Percentiles rank a stretch among this genome's conserved stretches.
Conservation (phyloP, 495 filamentous ascomycete species). For the Cryomyces minteri region DNA sequence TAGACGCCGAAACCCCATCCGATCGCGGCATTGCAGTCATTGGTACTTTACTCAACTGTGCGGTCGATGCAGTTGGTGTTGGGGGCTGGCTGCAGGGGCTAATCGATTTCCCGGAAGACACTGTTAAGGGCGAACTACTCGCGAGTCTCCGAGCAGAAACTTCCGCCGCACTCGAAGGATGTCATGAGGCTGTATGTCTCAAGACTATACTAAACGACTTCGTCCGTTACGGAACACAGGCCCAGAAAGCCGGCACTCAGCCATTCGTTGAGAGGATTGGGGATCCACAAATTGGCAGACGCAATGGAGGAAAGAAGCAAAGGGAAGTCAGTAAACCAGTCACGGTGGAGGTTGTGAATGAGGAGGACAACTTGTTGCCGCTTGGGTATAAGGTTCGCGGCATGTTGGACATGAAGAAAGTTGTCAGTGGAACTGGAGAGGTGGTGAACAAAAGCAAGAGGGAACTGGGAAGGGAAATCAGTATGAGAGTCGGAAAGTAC, state of each 20-base stretch:
- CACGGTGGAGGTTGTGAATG: background rate
- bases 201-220: constrained; percentile 3
- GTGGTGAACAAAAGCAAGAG: background rate
- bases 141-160: constrained; percentile 3
- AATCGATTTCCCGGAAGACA: background rate
- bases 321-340: background rate
- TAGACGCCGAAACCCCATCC: constrained; percentile 31
- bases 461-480: constrained; percentile 2
- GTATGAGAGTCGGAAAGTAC: constrained; percentile 6
- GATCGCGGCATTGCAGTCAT: constrained; percentile 26
- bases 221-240: background rate
- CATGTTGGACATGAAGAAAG: background rate
- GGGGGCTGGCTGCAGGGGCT: constrained; percentile 47
- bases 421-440: background rate
- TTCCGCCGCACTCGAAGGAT: constrained; percentile 5
- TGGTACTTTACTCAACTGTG: constrained; percentile 49
- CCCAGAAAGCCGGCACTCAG: background rate
- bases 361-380: background rate
- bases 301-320: background rate
- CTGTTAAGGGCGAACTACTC: constrained; percentile 1
- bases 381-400: background rate
- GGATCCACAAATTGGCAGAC: background rate
- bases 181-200: constrained; percentile 3
- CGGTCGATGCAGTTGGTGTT: constrained; percentile 69
- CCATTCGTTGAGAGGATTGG: background rate